Conservation (phyloP, 176 grass and related monocot species). For the Cenchrus americanus region DNA sequence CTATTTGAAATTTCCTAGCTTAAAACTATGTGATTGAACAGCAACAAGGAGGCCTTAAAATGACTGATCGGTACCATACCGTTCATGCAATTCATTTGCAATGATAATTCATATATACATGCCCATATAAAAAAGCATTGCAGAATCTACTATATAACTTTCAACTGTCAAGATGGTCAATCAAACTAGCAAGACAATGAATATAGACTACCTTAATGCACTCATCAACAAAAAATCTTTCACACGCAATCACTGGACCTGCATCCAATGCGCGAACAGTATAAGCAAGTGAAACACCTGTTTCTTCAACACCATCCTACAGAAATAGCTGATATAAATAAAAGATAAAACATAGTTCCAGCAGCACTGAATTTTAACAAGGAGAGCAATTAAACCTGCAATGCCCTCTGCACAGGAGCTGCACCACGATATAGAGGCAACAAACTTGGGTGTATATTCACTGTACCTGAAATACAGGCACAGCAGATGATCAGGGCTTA, state of each 20-base stretch:
- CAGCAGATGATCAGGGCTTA: constrained; percentile 2
- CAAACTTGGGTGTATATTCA: constrained; percentile 97
- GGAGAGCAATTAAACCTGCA: constrained; percentile 66
- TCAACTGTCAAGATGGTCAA: constrained; percentile 2
- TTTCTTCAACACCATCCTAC: constrained; percentile 92
- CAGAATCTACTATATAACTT: constrained; percentile 18
- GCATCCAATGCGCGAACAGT: constrained; percentile 86
- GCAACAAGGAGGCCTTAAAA: background rate
- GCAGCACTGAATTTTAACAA: constrained; percentile 15
- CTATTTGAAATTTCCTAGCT: background rate
- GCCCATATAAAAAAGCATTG: background rate
- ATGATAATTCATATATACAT: constrained; percentile 12
- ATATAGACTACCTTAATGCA: constrained; percentile 68
- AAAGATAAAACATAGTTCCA: constrained; percentile 22
- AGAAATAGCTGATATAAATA: constrained; percentile 37
- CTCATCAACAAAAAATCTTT: constrained; percentile 75
- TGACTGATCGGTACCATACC: background rate
- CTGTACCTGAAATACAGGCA: constrained; percentile 63
- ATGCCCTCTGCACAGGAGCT: constrained; percentile 96
- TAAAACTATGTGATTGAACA: constrained; percentile 16
- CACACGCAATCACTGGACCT: constrained; percentile 81
- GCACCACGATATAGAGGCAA: constrained; percentile 91
- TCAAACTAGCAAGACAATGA: constrained; percentile 32
- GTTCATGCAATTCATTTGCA: constrained; percentile 9
- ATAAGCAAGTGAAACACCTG: constrained; percentile 97